Conservation (phyloP, 768 basidiomycete genomes). For the Polyporus arcularius region DNA sequence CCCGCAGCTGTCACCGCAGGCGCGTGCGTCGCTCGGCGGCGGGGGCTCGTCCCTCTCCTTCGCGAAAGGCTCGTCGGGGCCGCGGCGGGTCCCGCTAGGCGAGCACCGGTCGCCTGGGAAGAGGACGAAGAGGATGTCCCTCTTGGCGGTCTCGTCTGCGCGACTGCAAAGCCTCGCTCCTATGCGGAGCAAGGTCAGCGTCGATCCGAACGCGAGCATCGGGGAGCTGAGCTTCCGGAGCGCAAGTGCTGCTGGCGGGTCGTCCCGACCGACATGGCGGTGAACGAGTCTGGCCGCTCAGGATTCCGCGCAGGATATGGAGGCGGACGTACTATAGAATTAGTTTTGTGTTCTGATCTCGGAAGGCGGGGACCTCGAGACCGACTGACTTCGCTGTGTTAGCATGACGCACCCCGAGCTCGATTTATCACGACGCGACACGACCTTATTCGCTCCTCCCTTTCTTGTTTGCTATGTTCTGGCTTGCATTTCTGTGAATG, state of each 20-base stretch:
- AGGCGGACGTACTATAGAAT: neutral
- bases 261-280: constrained; percentile 59
- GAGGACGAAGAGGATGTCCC: constrained; percentile 56
- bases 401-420: constrained; percentile 8
- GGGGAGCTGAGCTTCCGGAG: constrained; percentile 49
- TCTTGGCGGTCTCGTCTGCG: constrained; percentile 40
- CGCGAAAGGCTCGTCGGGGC: constrained; percentile 22
- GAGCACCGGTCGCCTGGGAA: constrained; percentile 54
- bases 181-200: constrained; percentile 22
- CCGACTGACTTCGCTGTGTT: neutral
- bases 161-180: constrained; percentile 28
- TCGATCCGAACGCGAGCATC: constrained; percentile 40
- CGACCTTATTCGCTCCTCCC: constrained; percentile 4
- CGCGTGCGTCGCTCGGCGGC: constrained; percentile 37
- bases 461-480: constrained; percentile 20
- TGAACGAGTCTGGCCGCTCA: constrained; percentile 31
- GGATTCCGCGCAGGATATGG: neutral
- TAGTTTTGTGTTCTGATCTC: constrained; percentile 10
- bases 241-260: constrained; percentile 29
- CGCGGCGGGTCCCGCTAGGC: constrained; percentile 44
- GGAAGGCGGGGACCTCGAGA: constrained; percentile 10
- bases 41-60: constrained; percentile 21
- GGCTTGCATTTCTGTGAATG: constrained; percentile 7
- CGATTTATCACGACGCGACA: constrained; percentile 19
- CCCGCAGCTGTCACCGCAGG: constrained; percentile 59